These are phyloP conservation scores for Blastocystis sp. DNA, from an alignment of 352 stramenopile species.

Conservation along the genomic window DNA sequence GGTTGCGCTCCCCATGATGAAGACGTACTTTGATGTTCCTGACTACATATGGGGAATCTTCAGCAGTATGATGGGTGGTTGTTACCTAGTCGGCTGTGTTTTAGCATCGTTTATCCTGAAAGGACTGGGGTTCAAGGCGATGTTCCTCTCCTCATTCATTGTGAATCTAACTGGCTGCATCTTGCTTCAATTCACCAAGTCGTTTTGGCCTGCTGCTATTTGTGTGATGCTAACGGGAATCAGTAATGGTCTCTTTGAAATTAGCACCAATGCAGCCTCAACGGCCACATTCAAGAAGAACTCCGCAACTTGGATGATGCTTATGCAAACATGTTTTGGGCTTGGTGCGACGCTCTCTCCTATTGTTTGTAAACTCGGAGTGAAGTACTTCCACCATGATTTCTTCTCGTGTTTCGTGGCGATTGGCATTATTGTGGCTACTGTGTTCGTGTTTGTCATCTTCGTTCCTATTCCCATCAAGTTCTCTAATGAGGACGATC, in stretches of 20 bases:
- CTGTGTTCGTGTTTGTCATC: not conserved
- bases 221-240: not conserved
- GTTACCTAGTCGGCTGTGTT: not conserved
- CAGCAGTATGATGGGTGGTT: not conserved
- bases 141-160: not conserved
- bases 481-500: not conserved
- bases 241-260: not conserved
- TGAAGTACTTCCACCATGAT: not conserved
- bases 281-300: constrained; percentile 1
- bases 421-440: not conserved
- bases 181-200: not conserved
- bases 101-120: not conserved
- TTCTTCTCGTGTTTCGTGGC: not conserved
- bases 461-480: not conserved
- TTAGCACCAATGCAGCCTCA: not conserved
- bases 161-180: not conserved
- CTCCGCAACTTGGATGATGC: not conserved
- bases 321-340: not conserved
- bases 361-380: not conserved
- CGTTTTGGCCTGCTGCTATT: not conserved
- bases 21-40: not conserved
- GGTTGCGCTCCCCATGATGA: not conserved
- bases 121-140: not conserved
- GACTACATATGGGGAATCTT: not conserved
- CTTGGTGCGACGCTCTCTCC: not conserved